These are phyloP conservation scores for Sordariomycetes sp. DNA, from an alignment of 2,329 filamentous ascomycete species.

Conservation along the genomic window DNA sequence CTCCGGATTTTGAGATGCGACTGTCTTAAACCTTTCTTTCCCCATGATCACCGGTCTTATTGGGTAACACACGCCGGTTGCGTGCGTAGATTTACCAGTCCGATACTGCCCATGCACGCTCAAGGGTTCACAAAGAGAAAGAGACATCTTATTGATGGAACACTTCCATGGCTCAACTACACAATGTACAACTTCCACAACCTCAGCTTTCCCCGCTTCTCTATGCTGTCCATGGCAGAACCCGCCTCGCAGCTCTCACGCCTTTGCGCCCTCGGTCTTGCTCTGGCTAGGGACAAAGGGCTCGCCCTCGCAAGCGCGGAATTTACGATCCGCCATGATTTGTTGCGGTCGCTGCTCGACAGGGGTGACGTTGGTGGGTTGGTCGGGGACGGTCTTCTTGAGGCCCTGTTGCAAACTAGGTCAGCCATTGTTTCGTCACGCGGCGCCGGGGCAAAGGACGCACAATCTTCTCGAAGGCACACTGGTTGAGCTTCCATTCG, in stretches of 20 bases:
- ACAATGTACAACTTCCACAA: neutral
- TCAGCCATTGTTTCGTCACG: neutral
- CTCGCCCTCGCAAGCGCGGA: slow-evolving; percentile 31
- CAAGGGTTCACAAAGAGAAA: neutral
- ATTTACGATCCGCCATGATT: slow-evolving; percentile 48
- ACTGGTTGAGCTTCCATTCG: slow-evolving; percentile 89
- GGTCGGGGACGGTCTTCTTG: slow-evolving; percentile 70
- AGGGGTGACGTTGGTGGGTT: slow-evolving; percentile 59
- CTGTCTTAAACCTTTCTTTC: too few relatives aligned
- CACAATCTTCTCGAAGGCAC: slow-evolving; percentile 93
- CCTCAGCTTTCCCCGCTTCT: neutral
- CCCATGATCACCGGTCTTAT: too few relatives aligned
- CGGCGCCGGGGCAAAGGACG: slow-evolving; percentile 21
- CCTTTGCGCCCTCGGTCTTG: slow-evolving; percentile 16
- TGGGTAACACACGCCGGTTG: too few relatives aligned
- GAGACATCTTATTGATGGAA: neutral
- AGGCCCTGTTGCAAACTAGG: slow-evolving; percentile 49
- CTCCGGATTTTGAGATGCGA: too few relatives aligned
- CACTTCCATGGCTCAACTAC: neutral
- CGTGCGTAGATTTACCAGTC: too few relatives aligned
- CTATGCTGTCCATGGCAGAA: neutral
- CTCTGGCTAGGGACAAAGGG: slow-evolving; percentile 26
- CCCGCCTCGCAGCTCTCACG: too few relatives aligned
- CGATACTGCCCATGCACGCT: too few relatives aligned
- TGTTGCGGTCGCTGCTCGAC: slow-evolving; percentile 63